Base-by-base conservation (phyloP, 1,284 basidiomycete species). In the Heterobasidion parviporum region DNA sequence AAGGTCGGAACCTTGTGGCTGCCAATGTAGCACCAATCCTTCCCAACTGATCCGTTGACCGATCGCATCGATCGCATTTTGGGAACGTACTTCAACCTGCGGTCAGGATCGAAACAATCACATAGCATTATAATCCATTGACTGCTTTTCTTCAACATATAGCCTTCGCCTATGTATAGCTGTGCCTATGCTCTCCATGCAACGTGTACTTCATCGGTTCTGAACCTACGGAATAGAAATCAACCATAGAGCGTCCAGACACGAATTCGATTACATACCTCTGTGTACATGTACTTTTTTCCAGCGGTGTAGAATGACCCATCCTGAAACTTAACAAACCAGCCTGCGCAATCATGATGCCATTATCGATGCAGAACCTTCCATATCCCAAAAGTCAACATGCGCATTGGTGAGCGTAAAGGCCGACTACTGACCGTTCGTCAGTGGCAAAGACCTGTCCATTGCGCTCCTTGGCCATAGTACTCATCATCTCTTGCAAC, bases 341-440 rank as follows among this genome's bases (percentile, higher is more conserved):
- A 2, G 97, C 97, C 70, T 99, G 97, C 1, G 97, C 97, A 56
- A 99, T 99, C 97, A 99, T 99, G 66, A 99, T 96, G 2, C 97
- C 97, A 66, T 99, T 99, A 72, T 99, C 97, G 60, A 99, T 98
- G 71, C 96, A 98, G 72, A 97, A 98, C 55, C 94, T 96, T 62
- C 6, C 54, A 15, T 49, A 53, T 20, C 50, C 14, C 26, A 5
- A 51, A 20, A 56, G 15, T 57, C 34, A 61, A 10, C 45, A 36
- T 45, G 16, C 52, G 52, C 51, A 58, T 33, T 46, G 33, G 12
- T 18, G 41, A 47, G 54, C 50, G 53, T 47, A 54, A 54, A 32
- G 62, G 77, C 57, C 62, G 47, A 38, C 3, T 18, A 50, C 54
- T 34, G 6, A 92, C 93, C 94, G 80, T 72, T 98, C 95, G 70